Percentiles rank a stretch among this genome's conserved stretches.
These are phyloP conservation scores for Ophiorrhiza pumila DNA, from an alignment of 257 asterid species.

Conservation along the genomic window DNA sequence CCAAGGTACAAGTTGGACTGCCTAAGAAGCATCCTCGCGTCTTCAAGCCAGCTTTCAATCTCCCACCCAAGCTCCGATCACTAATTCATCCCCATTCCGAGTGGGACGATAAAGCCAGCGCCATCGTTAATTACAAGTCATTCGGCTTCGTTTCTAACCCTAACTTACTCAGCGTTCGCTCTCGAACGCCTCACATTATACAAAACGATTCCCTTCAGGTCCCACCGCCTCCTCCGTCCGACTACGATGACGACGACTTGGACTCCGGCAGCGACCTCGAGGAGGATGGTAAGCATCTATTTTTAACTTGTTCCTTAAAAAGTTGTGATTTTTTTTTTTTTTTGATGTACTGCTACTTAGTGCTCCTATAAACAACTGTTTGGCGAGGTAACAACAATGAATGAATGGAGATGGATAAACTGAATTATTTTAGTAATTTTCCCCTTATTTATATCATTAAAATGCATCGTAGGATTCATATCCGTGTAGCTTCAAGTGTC, in stretches of 20 bases:
- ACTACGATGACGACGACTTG: conserved; percentile 25
- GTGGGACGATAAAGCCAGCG: conserved; percentile 89
- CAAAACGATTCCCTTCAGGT: conserved; percentile 68
- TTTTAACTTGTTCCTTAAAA: not conserved
- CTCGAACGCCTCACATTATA: conserved; percentile 68
- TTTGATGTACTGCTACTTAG: not conserved
- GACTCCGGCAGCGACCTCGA: conserved; percentile 92
- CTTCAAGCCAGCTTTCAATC: conserved; percentile 87
- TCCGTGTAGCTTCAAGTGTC: not conserved
- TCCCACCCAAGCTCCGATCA: conserved; percentile 74
- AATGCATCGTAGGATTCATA: not conserved
- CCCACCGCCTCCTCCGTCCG: conserved; percentile 36
- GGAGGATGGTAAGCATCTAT: conserved; percentile 67
- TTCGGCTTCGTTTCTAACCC: conserved; percentile 94
- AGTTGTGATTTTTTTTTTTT: not conserved
- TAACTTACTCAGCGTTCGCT: conserved; percentile 79
- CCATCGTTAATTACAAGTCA: conserved; percentile 80
- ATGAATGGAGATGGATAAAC: too few species aligned
- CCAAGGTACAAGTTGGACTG: conserved; percentile 74
- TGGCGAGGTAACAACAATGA: too few species aligned
- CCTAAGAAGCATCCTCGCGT: conserved; percentile 71
- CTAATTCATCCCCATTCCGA: conserved; percentile 55
- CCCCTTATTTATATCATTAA: not conserved
- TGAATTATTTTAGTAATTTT: too few species aligned
- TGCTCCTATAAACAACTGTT: too few species aligned